Percentiles rank a stretch among this genome's conserved stretches.
These are phyloP conservation scores for Paracoccidioides brasiliensis DNA, from an alignment of 2,329 filamentous ascomycete genomes.

Conservation along the genomic window DNA sequence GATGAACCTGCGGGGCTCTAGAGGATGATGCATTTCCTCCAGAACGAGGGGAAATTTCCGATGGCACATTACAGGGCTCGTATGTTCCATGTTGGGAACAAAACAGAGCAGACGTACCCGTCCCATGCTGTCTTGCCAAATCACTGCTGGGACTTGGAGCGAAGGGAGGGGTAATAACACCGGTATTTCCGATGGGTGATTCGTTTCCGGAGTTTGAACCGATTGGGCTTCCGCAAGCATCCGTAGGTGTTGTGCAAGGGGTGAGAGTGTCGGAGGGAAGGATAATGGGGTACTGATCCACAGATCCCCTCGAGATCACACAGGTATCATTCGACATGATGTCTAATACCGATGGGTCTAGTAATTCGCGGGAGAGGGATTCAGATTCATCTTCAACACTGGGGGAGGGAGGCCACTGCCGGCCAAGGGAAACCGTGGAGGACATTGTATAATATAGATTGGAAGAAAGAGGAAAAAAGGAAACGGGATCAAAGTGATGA, in stretches of 20 bases:
- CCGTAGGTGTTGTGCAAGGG: slow-evolving; percentile 10
- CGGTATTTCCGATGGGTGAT: slow-evolving; percentile 19
- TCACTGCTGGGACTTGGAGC: not conserved
- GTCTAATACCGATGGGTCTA: slow-evolving; percentile 18
- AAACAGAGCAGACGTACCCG: not conserved
- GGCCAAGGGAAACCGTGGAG: slow-evolving; percentile 16
- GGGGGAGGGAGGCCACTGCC: slow-evolving; percentile 31
- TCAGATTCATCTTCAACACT: slow-evolving; percentile 33
- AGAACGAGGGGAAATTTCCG: not conserved
- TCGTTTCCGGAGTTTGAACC: slow-evolving; percentile 12
- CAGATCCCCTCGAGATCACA: slow-evolving; percentile 23
- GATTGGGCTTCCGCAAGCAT: not conserved
- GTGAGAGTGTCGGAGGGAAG: slow-evolving; percentile 19
- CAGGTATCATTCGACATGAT: slow-evolving; percentile 6
- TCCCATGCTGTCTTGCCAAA: not conserved
- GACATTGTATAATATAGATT: slow-evolving; percentile 11
- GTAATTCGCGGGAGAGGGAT: slow-evolving; percentile 29
- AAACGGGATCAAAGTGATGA: slow-evolving; percentile 1
- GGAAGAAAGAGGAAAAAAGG: slow-evolving; percentile 4
- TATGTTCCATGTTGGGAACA: not conserved
- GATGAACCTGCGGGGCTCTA: not conserved
- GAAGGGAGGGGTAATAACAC: slow-evolving; percentile 17
- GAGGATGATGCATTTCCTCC: not conserved
- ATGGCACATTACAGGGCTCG: not conserved
- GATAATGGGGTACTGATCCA: slow-evolving; percentile 35